Percentiles rank a stretch among this genome's conserved stretches.
These are phyloP conservation scores for Exophiala mesophila DNA, from an alignment of 2,329 filamentous ascomycete species.

Conservation along the genomic window DNA sequence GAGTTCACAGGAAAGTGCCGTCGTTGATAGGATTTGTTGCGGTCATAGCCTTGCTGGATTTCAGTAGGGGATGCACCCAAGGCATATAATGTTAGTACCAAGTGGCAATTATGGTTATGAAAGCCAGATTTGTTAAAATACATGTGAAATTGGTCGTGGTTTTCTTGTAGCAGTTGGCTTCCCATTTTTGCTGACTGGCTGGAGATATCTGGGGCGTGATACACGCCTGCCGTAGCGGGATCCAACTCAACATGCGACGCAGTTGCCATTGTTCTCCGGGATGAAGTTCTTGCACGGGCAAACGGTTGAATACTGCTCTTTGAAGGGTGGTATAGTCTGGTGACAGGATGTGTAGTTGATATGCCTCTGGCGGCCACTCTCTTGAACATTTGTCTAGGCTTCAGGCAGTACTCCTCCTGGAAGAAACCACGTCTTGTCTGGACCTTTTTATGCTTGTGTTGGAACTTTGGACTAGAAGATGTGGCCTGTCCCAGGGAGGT, in stretches of 20 bases:
- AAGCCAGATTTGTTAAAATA: conserved; percentile 73
- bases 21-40: conserved; percentile 64
- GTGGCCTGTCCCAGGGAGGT: no score
- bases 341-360: background rate
- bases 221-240: conserved; percentile 42
- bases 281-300: no score
- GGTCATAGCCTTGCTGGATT: conserved; percentile 60
- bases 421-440: no score
- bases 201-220: conserved; percentile 39
- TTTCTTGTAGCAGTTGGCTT: conserved; percentile 67
- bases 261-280: conserved; percentile 43
- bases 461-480: no score
- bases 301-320: no score
- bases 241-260: conserved; percentile 44
- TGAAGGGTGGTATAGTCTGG: no score
- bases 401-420: no score
- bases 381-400: background rate
- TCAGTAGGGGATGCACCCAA: conserved; percentile 57
- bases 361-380: background rate
- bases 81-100: conserved; percentile 38
- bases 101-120: conserved; percentile 49
- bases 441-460: no score
- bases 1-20: conserved; percentile 46
- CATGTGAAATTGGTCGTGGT: conserved; percentile 68
- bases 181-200: conserved; percentile 57